Conservation (phyloP, 1,139 yeast genomes). For the Kodamaea anthophila region DNA sequence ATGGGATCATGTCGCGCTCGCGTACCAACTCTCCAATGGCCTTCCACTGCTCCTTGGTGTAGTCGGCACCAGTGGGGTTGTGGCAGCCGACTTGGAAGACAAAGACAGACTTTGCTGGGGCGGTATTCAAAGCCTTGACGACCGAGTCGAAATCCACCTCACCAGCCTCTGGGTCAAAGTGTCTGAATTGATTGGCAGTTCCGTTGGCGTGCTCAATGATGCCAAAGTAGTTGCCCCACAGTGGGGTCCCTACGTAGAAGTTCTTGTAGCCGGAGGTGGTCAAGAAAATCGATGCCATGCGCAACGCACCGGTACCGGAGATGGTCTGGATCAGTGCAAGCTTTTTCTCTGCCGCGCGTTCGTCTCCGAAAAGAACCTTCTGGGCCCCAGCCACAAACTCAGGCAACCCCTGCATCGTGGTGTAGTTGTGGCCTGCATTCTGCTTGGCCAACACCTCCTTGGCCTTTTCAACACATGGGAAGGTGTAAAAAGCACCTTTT, state of each 20-base stretch:
- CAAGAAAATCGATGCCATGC: conserved; percentile 31
- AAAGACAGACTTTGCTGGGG: conserved; percentile 29
- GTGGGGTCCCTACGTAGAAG: conserved; percentile 34
- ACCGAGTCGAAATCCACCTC: conserved; percentile 27
- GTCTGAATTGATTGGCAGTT: conserved; percentile 19
- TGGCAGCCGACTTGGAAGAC: conserved; percentile 85
- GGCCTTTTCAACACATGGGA: conserved; percentile 34
- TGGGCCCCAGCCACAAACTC: conserved; percentile 33
- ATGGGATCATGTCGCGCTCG: conserved; percentile 59
- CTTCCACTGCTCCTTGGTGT: conserved; percentile 80
- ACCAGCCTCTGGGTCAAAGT: conserved; percentile 25
- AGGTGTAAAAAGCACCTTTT: conserved; percentile 29
- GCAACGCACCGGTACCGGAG: conserved; percentile 42
- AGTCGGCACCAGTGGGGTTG: conserved; percentile 97
- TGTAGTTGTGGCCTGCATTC: conserved; percentile 42
- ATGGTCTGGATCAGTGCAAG: conserved; percentile 37
- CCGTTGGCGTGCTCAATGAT: conserved; percentile 32
- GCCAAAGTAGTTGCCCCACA: conserved; percentile 37
- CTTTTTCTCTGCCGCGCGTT: conserved; percentile 18
- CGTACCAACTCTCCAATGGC: conserved; percentile 32
- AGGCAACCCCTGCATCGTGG: conserved; percentile 38
- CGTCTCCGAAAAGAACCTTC: conserved; percentile 29
- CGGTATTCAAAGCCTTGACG: conserved; percentile 22
- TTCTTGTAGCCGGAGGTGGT: conserved; percentile 22
- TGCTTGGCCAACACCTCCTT: conserved; percentile 25